A percentile compares a stretch with the other conserved stretches of the same genome.
Conservation (phyloP, 1,284 basidiomycete species). For the Sporisorium reilianum region DNA sequence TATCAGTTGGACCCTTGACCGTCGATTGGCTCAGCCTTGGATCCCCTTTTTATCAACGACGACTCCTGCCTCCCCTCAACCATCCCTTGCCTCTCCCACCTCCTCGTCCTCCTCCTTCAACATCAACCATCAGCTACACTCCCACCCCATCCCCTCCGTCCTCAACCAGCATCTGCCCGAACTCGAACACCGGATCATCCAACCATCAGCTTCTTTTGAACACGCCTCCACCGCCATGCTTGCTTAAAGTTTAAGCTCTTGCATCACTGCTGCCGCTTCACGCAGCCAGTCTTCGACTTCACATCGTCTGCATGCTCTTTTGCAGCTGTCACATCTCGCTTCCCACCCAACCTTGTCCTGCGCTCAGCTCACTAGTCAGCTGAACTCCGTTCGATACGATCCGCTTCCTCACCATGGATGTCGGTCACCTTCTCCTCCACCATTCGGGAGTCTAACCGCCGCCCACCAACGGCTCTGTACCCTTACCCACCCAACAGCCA, state of each 20-base stretch:
- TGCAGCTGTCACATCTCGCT: slow-evolving; percentile 20
- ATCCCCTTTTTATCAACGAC: background rate
- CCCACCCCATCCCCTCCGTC: background rate
- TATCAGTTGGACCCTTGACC: background rate
- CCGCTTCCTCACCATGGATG: slow-evolving; percentile 48
- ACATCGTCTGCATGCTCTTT: slow-evolving; percentile 13
- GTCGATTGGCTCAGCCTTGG: background rate
- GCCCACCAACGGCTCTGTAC: slow-evolving; percentile 11
- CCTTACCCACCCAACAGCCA: background rate
- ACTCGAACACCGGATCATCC: background rate
- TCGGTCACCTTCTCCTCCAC: slow-evolving; percentile 33
- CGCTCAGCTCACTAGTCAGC: slow-evolving; percentile 14
- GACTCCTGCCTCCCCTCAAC: background rate
- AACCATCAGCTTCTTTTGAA: background rate
- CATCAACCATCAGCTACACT: background rate
- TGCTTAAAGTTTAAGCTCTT: slow-evolving; percentile 17
- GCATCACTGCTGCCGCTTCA: background rate
- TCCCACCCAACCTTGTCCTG: slow-evolving; percentile 18
- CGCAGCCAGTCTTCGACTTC: slow-evolving; percentile 10
- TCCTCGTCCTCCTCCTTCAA: background rate
- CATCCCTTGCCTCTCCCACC: background rate
- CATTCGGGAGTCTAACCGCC: slow-evolving; percentile 33
- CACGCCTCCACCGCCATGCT: slow-evolving; percentile 23
- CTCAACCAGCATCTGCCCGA: background rate
- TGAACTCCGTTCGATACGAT: slow-evolving; percentile 5